Conservation (phyloP, 177 flowering plant species). For the Telopea speciosissima region DNA sequence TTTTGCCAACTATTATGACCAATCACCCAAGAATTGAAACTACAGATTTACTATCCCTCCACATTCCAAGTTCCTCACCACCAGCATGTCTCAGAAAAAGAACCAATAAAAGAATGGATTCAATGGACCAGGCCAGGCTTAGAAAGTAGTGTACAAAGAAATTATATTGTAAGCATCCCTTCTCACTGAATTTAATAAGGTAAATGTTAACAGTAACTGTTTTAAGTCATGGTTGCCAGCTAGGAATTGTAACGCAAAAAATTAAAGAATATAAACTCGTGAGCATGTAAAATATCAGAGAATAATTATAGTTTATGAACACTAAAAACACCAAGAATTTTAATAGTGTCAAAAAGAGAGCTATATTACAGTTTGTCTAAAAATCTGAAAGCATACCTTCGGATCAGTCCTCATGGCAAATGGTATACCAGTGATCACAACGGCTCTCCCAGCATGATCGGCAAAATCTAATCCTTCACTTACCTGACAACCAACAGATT, state of each 20-base stretch:
- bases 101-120: not conserved
- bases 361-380: too few species aligned
- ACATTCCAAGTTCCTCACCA: not conserved
- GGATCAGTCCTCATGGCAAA: conserved; percentile 81
- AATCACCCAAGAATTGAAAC: not conserved
- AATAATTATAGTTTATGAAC: too few species aligned
- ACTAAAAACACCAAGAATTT: too few species aligned
- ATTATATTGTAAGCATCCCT: too few species aligned
- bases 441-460: conserved; percentile 96
- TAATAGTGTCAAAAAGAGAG: too few species aligned
- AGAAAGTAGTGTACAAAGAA: not conserved
- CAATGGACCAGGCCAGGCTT: not conserved
- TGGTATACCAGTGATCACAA: conserved; percentile 83
- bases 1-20: not conserved
- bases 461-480: conserved; percentile 99
- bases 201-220: not conserved
- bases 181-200: not conserved
- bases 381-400: conserved; percentile 46
- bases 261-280: not conserved
- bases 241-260: not conserved
- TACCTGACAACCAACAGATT: conserved; percentile 40
- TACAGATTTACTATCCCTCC: not conserved
- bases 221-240: not conserved
- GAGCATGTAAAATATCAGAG: not conserved
- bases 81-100: not conserved